Percentiles rank a stretch among this genome's conserved stretches.
These are phyloP conservation scores for Melaleuca alternifolia DNA, from an alignment of 345 rosid species.

Conservation along the genomic window DNA sequence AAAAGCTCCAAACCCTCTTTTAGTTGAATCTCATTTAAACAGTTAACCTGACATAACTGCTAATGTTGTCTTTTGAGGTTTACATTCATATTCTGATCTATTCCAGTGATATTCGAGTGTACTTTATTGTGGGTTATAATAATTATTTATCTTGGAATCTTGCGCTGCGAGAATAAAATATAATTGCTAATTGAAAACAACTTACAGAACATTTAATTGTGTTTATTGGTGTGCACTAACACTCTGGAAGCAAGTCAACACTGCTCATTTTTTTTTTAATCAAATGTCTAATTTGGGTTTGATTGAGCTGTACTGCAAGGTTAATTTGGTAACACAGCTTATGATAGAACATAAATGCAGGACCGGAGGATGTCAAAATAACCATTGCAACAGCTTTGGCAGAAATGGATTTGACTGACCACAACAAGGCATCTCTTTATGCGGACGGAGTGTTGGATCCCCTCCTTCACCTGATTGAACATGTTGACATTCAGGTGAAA, in stretches of 20 bases:
- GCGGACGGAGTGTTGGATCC: constrained; percentile 44
- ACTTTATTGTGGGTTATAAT: neutral
- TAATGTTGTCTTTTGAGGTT: neutral
- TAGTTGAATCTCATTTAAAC: neutral
- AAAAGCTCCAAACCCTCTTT: neutral
- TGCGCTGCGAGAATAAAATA: neutral
- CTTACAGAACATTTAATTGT: neutral
- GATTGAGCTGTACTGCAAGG: neutral
- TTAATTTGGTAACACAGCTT: neutral
- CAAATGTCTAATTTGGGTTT: neutral
- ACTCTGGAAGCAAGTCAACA: neutral
- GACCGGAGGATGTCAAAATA: constrained; percentile 41
- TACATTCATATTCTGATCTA: neutral
- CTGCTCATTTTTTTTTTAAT: neutral
- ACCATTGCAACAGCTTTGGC: constrained; percentile 43
- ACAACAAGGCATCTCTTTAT: constrained; percentile 39
- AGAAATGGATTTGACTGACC: constrained; percentile 57
- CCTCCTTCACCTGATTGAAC: constrained; percentile 36
- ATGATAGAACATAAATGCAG: constrained; percentile 12
- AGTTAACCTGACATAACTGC: neutral
- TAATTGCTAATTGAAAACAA: neutral
- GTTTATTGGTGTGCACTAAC: neutral
- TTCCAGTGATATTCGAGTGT: neutral
- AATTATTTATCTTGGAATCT: neutral
- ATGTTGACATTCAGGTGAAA: constrained; percentile 22